Percentiles rank a stretch among this genome's conserved stretches.
Conservation (phyloP, 2,329 filamentous ascomycete genomes). For the Emergomyces pasteurianus region DNA sequence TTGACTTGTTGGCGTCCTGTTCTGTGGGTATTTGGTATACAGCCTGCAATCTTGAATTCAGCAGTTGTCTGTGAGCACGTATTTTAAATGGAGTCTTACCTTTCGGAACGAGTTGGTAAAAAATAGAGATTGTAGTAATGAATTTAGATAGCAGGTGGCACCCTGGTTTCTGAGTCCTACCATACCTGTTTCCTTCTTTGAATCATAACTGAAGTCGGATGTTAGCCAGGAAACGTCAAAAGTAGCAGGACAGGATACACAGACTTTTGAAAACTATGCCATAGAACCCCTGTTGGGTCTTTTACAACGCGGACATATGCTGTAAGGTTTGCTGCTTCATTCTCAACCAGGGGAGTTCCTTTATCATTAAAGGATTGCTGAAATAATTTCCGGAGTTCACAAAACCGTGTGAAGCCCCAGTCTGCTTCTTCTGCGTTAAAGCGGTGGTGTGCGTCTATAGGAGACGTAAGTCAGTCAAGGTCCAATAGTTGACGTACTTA, state of each 20-base stretch:
- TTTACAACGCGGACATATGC: conserved; percentile 39
- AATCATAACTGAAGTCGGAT: conserved; percentile 58
- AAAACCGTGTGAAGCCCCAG: conserved; percentile 97
- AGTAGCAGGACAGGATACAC: conserved; percentile 3
- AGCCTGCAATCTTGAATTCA: conserved; percentile 42
- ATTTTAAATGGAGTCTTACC: conserved; percentile 34
- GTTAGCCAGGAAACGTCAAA: conserved; percentile 29
- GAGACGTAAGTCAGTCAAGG: background rate
- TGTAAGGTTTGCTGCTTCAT: conserved; percentile 36
- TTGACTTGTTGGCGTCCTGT: conserved; percentile 63
- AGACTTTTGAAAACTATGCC: conserved; percentile 37
- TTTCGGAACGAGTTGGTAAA: conserved; percentile 91
- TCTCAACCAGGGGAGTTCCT: conserved; percentile 43
- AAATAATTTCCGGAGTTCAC: conserved; percentile 78
- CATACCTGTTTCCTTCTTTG: conserved; percentile 97
- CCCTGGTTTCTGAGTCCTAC: conserved; percentile 95
- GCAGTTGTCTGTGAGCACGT: background rate
- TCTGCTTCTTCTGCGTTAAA: conserved; percentile 95
- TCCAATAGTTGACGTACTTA: conserved; percentile 3
- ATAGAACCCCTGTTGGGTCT: conserved; percentile 37
- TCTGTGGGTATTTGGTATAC: conserved; percentile 96
- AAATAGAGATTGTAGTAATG: conserved; percentile 69
- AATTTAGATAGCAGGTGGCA: conserved; percentile 81
- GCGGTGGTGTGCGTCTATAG: conserved; percentile 66
- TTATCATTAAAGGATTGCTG: conserved; percentile 60